phyloP scores from a whole-genome alignment of 2,329 filamentous ascomycete genomes.

The Chalara sp. region DNA sequence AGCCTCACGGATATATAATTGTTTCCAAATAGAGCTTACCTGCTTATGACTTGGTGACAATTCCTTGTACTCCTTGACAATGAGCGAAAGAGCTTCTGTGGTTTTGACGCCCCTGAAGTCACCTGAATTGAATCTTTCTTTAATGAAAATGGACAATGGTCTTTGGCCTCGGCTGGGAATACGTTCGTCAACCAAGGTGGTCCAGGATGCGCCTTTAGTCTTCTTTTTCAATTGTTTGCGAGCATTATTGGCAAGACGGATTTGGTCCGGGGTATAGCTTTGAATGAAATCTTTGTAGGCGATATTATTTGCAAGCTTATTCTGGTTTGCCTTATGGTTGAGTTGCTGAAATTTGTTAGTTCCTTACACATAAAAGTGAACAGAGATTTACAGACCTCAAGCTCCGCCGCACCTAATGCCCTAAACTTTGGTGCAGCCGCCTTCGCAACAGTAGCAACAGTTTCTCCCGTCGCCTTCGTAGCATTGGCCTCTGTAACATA shows the following conservation, averaged over 20 bases:
- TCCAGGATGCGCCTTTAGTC: not conserved
- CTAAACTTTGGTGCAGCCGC: constrained; percentile 25
- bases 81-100: constrained; percentile 33
- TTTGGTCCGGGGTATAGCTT: constrained; percentile 46
- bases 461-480: not conserved
- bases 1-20: not conserved
- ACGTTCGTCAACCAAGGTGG: constrained; percentile 45
- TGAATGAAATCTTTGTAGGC: constrained; percentile 48
- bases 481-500: no score
- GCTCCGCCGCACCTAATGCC: constrained; percentile 25
- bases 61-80: constrained; percentile 40
- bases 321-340: constrained; percentile 42
- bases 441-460: constrained; percentile 5
- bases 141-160: constrained; percentile 36
- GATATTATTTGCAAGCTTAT: constrained; percentile 34
- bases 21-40: constrained; percentile 12
- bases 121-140: constrained; percentile 36
- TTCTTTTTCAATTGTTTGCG: constrained; percentile 29
- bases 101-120: constrained; percentile 42
- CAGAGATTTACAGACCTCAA: constrained; percentile 27
- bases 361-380: not conserved
- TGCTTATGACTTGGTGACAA: constrained; percentile 40
- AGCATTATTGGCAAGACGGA: constrained; percentile 52
- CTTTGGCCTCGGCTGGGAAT: constrained; percentile 35
- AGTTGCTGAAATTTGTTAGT: constrained; percentile 37